A percentile compares a stretch with the other conserved stretches of the same genome.
phyloP scores from a whole-genome alignment of 371 early-diverging fungal genomes.

The Thermomucor indicae-seudaticae region DNA sequence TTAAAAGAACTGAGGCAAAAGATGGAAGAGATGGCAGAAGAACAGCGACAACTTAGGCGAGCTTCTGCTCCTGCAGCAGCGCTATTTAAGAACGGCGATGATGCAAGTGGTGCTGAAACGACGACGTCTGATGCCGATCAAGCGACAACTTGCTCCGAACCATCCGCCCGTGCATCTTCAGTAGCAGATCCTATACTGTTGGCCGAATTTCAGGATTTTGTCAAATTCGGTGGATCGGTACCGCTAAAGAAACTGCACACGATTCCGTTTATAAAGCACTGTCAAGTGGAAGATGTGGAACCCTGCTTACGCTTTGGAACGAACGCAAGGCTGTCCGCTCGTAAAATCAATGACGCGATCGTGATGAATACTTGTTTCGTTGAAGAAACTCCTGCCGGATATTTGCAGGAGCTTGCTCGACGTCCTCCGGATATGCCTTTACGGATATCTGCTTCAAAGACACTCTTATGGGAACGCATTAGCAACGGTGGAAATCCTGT shows the following conservation, averaged over 20 bases:
- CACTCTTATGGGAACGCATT: slow-evolving; percentile 65
- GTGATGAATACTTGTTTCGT: slow-evolving; percentile 73
- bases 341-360: slow-evolving; percentile 86
- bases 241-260: slow-evolving; percentile 70
- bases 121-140: slow-evolving; percentile 5
- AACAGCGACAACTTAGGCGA: not conserved
- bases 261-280: slow-evolving; percentile 78
- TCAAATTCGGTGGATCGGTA: slow-evolving; percentile 52
- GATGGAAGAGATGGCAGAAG: slow-evolving; percentile 61
- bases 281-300: slow-evolving; percentile 84
- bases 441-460: slow-evolving; percentile 53
- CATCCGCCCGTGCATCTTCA: not conserved
- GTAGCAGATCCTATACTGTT: slow-evolving; percentile 45
- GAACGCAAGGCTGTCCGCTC: slow-evolving; percentile 76
- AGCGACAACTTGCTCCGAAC: slow-evolving; percentile 2
- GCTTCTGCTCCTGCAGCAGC: slow-evolving; percentile 1
- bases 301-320: slow-evolving; percentile 89
- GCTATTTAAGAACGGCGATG: not conserved
- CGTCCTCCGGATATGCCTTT: slow-evolving; percentile 49
- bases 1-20: slow-evolving; percentile 67
- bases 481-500: slow-evolving; percentile 39
- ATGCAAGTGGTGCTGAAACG: not conserved
- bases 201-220: slow-evolving; percentile 81
- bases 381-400: slow-evolving; percentile 66
- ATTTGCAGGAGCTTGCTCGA: slow-evolving; percentile 65